Conservation (phyloP, 768 basidiomycete species). For the Leccinum longicurvipes region DNA sequence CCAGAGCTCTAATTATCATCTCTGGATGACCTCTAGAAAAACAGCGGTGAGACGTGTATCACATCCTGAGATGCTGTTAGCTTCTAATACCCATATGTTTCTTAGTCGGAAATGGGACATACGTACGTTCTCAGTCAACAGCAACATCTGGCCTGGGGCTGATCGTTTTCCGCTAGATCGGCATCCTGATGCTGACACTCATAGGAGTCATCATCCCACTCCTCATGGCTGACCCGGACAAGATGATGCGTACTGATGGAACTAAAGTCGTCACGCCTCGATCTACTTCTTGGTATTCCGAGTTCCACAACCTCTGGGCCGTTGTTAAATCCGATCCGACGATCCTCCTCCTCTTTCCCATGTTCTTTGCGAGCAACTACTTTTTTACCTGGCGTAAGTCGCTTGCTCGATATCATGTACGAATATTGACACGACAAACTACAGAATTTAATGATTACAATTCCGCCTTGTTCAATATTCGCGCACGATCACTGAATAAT, state of each 20-base stretch:
- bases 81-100: not conserved
- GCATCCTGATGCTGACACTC: slow-evolving; percentile 64
- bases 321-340: slow-evolving; percentile 64
- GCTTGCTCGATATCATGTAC: slow-evolving; percentile 1
- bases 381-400: slow-evolving; percentile 75
- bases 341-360: slow-evolving; percentile 73
- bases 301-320: slow-evolving; percentile 66
- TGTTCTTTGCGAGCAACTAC: slow-evolving; percentile 81
- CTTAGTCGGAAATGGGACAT: slow-evolving; percentile 68
- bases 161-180: slow-evolving; percentile 5
- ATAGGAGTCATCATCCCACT: slow-evolving; percentile 64
- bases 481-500: slow-evolving; percentile 70
- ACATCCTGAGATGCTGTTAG: not conserved
- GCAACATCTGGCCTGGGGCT: not conserved
- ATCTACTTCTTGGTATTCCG: slow-evolving; percentile 72
- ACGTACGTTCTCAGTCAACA: slow-evolving; percentile 42
- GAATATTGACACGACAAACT: not conserved
- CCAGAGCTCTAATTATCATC: not conserved
- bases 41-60: slow-evolving; percentile 22
- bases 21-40: slow-evolving; percentile 12
- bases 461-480: slow-evolving; percentile 70
- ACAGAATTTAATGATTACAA: slow-evolving; percentile 79
- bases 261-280: slow-evolving; percentile 58
- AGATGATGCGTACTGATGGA: slow-evolving; percentile 73
- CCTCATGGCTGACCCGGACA: slow-evolving; percentile 65